Evolutionary conservation across 1,139 yeast species (phyloP).

Genomic region (Candida sanyaensis): DNA sequence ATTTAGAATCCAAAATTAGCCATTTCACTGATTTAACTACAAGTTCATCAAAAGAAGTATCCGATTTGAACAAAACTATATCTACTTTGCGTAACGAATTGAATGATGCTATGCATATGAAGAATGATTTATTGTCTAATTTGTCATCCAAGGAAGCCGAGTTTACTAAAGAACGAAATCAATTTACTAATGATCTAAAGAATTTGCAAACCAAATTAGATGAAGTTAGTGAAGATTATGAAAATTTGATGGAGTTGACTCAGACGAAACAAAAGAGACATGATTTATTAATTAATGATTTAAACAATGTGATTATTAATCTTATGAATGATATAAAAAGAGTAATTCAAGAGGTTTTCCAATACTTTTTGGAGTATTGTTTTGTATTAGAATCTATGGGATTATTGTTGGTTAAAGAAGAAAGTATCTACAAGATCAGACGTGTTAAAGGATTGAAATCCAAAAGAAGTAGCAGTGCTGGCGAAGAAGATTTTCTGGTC

Average conservation of each 20-base stretch:
- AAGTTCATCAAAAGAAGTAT: slow-evolving; percentile 18
- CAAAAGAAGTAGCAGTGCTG: slow-evolving; percentile 21
- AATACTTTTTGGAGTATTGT: slow-evolving; percentile 49
- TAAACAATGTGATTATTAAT: slow-evolving; percentile 23
- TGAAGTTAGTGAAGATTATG: slow-evolving; percentile 51
- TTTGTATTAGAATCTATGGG: slow-evolving; percentile 79
- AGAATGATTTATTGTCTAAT: slow-evolving; percentile 64
- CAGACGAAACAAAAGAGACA: slow-evolving; percentile 31
- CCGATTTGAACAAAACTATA: slow-evolving; percentile 22
- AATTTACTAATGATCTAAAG: slow-evolving; percentile 51
- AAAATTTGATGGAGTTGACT: slow-evolving; percentile 45
- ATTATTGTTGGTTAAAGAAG: slow-evolving; percentile 53
- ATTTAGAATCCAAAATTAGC: slow-evolving; percentile 28
- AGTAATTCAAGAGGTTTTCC: slow-evolving; percentile 24
- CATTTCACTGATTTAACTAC: slow-evolving; percentile 17
- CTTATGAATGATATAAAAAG: slow-evolving; percentile 23
- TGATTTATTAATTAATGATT: slow-evolving; percentile 28
- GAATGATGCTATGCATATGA: slow-evolving; percentile 42
- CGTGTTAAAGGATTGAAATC: slow-evolving; percentile 72
- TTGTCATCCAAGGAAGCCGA: slow-evolving; percentile 66
- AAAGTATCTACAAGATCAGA: slow-evolving; percentile 43
- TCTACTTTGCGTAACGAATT: slow-evolving; percentile 27
- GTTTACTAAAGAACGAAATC: slow-evolving; percentile 52
- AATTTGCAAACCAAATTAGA: slow-evolving; percentile 34
- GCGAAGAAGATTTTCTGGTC: slow-evolving; percentile 23